Conservation (phyloP, 495 filamentous ascomycete species). For the Physcia stellaris region DNA sequence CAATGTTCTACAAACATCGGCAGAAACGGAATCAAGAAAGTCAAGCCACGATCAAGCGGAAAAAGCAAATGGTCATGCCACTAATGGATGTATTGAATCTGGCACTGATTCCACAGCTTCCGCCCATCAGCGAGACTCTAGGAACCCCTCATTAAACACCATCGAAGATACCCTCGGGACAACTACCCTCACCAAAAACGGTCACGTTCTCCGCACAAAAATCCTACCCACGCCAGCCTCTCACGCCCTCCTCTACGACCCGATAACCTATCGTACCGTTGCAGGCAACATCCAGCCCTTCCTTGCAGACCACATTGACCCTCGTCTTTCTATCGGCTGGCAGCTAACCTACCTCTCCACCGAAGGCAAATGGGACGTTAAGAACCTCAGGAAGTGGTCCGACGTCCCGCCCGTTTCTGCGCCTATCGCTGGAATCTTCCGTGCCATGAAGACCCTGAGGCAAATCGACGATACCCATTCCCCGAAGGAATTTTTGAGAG, state of each 20-base stretch:
- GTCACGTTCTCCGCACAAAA: slow-evolving; percentile 47
- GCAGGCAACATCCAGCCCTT: slow-evolving; percentile 76
- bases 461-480: slow-evolving; percentile 76
- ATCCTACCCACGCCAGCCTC: slow-evolving; percentile 67
- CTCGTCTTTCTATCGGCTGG: slow-evolving; percentile 72
- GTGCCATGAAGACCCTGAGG: slow-evolving; percentile 77
- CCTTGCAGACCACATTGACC: slow-evolving; percentile 56
- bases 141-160: slow-evolving; percentile 3
- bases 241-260: slow-evolving; percentile 74
- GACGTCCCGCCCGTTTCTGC: slow-evolving; percentile 62
- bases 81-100: background rate
- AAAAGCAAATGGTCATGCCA: background rate
- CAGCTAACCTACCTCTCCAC: slow-evolving; percentile 75
- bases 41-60: background rate
- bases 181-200: slow-evolving; percentile 12
- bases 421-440: slow-evolving; percentile 61
- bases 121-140: background rate
- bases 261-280: slow-evolving; percentile 58
- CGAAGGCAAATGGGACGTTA: slow-evolving; percentile 94
- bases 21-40: background rate
- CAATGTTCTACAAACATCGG: slow-evolving; percentile 26
- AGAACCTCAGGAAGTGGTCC: slow-evolving; percentile 88
- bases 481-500: slow-evolving; percentile 55
- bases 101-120: background rate
- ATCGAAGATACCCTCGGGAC: background rate